These are phyloP conservation scores for Sicyos baderoa DNA, from an alignment of 306 rosid genomes.

Conservation along the genomic window DNA sequence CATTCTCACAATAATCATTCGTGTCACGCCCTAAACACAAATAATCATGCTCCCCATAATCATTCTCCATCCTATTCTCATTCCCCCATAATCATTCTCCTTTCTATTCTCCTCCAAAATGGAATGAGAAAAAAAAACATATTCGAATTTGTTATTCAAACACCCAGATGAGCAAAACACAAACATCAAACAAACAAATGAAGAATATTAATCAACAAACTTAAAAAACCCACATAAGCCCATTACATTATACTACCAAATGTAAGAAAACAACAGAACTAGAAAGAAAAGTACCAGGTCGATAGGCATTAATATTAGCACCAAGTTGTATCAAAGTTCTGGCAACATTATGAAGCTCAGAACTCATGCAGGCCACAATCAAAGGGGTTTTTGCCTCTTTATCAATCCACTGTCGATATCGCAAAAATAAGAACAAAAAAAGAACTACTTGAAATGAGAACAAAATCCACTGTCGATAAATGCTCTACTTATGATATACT, in stretches of 20 bases:
- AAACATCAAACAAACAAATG: neutral
- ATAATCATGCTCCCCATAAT: no score
- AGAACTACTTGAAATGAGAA: conserved; percentile 17
- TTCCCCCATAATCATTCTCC: no score
- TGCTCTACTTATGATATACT: no score
- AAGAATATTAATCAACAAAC: neutral
- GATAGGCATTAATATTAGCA: conserved; percentile 79
- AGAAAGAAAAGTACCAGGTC: conserved; percentile 52
- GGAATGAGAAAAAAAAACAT: neutral
- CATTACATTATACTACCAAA: neutral
- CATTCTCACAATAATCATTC: no score
- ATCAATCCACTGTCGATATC: conserved; percentile 58
- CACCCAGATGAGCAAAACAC: conserved; percentile 4
- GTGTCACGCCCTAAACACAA: no score
- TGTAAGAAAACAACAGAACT: neutral
- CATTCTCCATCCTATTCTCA: no score
- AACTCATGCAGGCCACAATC: conserved; percentile 77
- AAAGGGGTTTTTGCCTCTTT: conserved; percentile 75
- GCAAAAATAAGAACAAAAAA: conserved; percentile 21
- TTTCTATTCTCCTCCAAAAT: neutral
- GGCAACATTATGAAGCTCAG: conserved; percentile 52
- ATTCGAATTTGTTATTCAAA: neutral
- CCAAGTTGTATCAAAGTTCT: conserved; percentile 80
- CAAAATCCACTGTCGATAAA: no score
- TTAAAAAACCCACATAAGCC: neutral